Evolutionary conservation across 179 eudicot genomes (phyloP).

Genomic region (Dionaea muscipula): DNA sequence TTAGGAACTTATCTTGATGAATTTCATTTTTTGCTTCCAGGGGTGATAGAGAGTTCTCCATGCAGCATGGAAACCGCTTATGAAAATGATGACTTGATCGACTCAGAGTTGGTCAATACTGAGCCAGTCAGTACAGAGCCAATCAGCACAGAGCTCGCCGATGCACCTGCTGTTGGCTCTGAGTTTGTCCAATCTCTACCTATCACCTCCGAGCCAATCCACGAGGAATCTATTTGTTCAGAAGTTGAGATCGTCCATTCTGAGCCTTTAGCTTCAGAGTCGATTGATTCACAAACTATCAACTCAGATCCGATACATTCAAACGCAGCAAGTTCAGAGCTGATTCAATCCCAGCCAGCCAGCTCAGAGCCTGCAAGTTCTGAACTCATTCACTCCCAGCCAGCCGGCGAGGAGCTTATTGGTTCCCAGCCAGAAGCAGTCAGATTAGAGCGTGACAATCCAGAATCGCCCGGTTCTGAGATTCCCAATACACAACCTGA

Average conservation of each 20-base stretch:
- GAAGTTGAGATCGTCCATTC: background rate
- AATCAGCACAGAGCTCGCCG: background rate
- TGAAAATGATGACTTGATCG: conserved; percentile 17
- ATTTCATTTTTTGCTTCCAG: conserved; percentile 1
- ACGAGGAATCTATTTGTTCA: background rate
- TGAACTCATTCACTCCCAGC: background rate
- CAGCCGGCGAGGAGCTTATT: conserved; percentile 7
- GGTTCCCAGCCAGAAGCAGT: background rate
- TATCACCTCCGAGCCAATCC: background rate
- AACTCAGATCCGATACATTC: conserved; percentile 2
- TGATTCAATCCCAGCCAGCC: conserved; percentile 6
- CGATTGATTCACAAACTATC: conserved; percentile 3
- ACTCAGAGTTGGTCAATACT: conserved; percentile 10
- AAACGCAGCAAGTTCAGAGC: conserved; percentile 10
- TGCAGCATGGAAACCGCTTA: conserved; percentile 21
- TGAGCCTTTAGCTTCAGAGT: background rate
- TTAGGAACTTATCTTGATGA: too few species aligned
- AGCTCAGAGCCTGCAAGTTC: background rate
- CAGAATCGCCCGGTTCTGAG: conserved; percentile 1
- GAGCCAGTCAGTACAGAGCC: conserved; percentile 11
- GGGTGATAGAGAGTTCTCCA: conserved; percentile 10
- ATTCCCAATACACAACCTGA: background rate
- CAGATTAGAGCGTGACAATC: background rate
- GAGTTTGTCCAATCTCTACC: conserved; percentile 5
- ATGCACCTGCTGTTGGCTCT: conserved; percentile 1